These are phyloP conservation scores for Thalassiosira exigua DNA, from an alignment of 352 stramenopile species.

Conservation along the genomic window DNA sequence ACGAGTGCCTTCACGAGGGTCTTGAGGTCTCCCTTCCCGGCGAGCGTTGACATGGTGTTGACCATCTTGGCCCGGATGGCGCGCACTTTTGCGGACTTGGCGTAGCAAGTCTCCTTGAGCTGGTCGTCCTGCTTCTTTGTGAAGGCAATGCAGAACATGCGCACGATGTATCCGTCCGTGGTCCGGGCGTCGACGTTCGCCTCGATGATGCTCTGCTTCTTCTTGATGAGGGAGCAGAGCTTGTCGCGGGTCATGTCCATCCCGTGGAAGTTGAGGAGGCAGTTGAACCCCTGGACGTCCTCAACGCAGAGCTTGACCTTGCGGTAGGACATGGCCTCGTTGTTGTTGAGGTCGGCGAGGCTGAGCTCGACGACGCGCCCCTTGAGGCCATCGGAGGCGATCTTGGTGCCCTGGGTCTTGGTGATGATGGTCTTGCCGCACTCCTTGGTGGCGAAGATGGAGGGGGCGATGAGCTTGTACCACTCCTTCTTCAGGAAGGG, in stretches of 20 bases:
- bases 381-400: conserved; percentile 97
- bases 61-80: conserved; percentile 99
- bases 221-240: conserved; percentile 99
- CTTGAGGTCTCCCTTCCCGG: conserved; percentile 98
- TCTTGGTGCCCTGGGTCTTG: conserved; percentile 95
- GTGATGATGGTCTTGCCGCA: conserved; percentile 99
- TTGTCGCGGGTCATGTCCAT: conserved; percentile 98
- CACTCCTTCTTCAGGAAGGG: conserved; percentile 99
- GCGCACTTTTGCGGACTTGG: conserved; percentile 95
- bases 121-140: conserved; percentile 99
- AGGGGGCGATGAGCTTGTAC: conserved; percentile 98
- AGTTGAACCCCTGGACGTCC: conserved; percentile 95
- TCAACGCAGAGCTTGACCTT: conserved; percentile 99
- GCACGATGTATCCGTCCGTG: conserved; percentile 98
- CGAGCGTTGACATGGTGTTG: conserved; percentile 97
- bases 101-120: conserved; percentile 99
- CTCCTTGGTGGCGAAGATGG: conserved; percentile 97
- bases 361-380: conserved; percentile 99
- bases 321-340: conserved; percentile 96
- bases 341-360: conserved; percentile 97
- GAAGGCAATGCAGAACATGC: conserved; percentile 99
- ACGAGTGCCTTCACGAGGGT: conserved; percentile 99
- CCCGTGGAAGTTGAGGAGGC: conserved; percentile 91
- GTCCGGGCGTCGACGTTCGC: conserved; percentile 98
- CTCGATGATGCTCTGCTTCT: conserved; percentile 99